These are phyloP conservation scores for Ustulina deusta DNA, from an alignment of 2,329 filamentous ascomycete genomes.

Conservation along the genomic window DNA sequence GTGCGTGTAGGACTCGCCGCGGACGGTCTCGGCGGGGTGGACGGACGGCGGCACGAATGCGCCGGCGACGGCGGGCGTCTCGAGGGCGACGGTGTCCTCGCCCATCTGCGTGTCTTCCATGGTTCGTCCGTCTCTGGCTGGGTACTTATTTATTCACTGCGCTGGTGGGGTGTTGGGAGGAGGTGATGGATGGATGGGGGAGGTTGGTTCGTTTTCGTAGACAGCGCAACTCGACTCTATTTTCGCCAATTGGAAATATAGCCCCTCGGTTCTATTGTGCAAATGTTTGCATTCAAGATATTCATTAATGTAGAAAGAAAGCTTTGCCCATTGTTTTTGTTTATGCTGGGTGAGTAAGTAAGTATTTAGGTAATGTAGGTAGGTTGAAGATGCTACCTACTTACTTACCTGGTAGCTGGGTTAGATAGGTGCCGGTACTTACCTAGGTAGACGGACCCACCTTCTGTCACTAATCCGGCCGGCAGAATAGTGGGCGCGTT, in stretches of 20 bases:
- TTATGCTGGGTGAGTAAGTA: not conserved
- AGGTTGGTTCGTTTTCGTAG: constrained; percentile 5
- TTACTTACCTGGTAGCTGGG: too few relatives aligned
- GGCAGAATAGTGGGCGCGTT: constrained; percentile 34
- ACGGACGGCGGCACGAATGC: constrained; percentile 78
- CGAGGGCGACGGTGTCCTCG: constrained; percentile 52
- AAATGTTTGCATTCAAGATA: not conserved
- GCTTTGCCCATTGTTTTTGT: not conserved
- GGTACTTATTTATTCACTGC: not conserved
- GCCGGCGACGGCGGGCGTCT: constrained; percentile 51
- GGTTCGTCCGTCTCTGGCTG: not conserved
- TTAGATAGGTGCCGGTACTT: not conserved
- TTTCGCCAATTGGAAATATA: not conserved
- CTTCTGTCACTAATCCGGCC: not conserved
- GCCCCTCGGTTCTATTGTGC: not conserved
- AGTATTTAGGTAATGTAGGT: too few relatives aligned
- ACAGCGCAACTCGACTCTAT: not conserved
- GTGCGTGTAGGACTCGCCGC: constrained; percentile 76
- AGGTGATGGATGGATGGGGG: not conserved
- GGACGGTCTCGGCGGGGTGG: constrained; percentile 65
- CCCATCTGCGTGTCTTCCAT: constrained; percentile 57
- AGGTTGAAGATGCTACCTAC: not conserved
- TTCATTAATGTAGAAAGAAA: not conserved
- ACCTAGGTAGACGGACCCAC: not conserved
- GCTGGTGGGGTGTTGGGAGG: constrained; percentile 16